A percentile compares a stretch with the other conserved stretches of the same genome.
Conservation (phyloP, 495 filamentous ascomycete genomes). For the Xylaria bambusicola region DNA sequence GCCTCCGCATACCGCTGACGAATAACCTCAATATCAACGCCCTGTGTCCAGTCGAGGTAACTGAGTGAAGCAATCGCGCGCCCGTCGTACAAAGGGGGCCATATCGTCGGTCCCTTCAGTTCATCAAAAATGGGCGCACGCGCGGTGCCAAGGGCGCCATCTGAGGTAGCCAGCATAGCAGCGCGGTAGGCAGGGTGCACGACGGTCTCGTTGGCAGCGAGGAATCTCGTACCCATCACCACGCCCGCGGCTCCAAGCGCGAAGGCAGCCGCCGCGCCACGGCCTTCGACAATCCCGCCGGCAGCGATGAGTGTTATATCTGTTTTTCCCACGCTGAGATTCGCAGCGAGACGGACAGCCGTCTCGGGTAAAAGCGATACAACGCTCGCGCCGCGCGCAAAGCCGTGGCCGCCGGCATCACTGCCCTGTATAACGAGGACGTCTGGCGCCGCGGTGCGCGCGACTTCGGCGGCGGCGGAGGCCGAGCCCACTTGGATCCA, state of each 20-base stretch:
- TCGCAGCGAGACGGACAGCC: background rate
- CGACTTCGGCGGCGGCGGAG: constrained; percentile 46
- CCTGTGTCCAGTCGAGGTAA: too few species aligned
- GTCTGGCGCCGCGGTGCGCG: constrained; percentile 50
- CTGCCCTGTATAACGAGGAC: constrained; percentile 62
- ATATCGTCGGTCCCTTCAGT: too few species aligned
- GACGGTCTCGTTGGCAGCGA: too few species aligned
- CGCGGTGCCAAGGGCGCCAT: too few species aligned
- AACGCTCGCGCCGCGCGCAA: constrained; percentile 46
- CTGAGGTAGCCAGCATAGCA: too few species aligned
- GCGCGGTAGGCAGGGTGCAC: too few species aligned
- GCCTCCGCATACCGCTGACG: too few species aligned
- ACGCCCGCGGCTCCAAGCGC: background rate
- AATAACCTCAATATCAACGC: too few species aligned
- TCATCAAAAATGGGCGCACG: too few species aligned
- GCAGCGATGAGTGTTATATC: background rate
- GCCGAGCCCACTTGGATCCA: constrained; percentile 64
- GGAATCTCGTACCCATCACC: constrained; percentile 3
- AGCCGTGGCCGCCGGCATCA: constrained; percentile 70
- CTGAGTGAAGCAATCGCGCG: too few species aligned
- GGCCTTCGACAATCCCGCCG: constrained; percentile 6
- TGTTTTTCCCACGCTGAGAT: background rate
- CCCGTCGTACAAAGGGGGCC: too few species aligned
- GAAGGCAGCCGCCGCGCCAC: background rate
- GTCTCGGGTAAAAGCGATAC: constrained; percentile 27